Percentiles rank a stretch among this genome's conserved stretches.
Conservation (phyloP, 1,139 yeast species). For the Geotrichum phurueaensis region DNA sequence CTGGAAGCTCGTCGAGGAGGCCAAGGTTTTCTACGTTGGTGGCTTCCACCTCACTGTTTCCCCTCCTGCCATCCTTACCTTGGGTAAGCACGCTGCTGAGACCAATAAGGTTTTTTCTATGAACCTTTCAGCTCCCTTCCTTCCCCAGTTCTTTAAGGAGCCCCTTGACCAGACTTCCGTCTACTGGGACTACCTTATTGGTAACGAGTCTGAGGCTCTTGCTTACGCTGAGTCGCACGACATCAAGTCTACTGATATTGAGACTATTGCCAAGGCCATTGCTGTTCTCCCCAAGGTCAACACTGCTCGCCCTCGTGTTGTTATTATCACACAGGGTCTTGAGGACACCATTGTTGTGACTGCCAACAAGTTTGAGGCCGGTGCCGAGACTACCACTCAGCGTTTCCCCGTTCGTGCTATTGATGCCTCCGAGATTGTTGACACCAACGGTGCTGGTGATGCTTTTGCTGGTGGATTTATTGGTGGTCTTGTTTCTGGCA, state of each 20-base stretch:
- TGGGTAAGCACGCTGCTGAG: constrained; percentile 88
- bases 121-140: constrained; percentile 95
- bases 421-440: constrained; percentile 61
- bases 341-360: constrained; percentile 77
- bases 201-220: constrained; percentile 96
- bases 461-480: constrained; percentile 98
- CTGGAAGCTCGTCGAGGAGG: constrained; percentile 81
- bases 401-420: constrained; percentile 67
- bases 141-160: constrained; percentile 91
- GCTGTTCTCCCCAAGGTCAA: constrained; percentile 77
- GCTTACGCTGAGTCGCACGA: constrained; percentile 85
- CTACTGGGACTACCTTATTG: constrained; percentile 86
- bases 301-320: constrained; percentile 67
- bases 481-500: constrained; percentile 79
- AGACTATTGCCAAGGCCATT: constrained; percentile 72
- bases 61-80: constrained; percentile 83
- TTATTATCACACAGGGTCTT: constrained; percentile 82
- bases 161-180: constrained; percentile 75
- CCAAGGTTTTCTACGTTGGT: constrained; percentile 83
- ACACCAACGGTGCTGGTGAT: constrained; percentile 99
- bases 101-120: constrained; percentile 75
- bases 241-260: constrained; percentile 54
- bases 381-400: constrained; percentile 44
- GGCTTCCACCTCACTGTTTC: constrained; percentile 98
- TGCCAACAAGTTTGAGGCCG: constrained; percentile 33